Base-by-base conservation (phyloP, 345 rosid species). In the Citrus australasica region DNA sequence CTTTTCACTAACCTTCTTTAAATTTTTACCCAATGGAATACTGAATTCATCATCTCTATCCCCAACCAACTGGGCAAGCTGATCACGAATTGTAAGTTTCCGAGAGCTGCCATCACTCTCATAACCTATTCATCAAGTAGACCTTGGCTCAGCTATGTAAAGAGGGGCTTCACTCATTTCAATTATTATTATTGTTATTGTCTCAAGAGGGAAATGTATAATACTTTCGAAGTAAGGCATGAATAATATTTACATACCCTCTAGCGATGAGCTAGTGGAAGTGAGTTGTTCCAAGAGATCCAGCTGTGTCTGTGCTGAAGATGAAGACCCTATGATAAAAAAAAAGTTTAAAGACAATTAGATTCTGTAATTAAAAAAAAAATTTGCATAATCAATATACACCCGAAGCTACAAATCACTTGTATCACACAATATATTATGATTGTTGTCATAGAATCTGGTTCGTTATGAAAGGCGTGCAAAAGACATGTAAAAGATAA, bases 221-320 rank as follows among this genome's bases (percentile, higher is more conserved):
- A 73, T 48, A 37, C 24, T 33, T 37, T 22, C 46, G 59, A 65
- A 69, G 28, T 9, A 53, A 13, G 37, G 9, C 4, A 37, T 24
- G 62, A 35, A 33, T 24, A 63, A 67, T 40, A 37, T 55, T 35
- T 53, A 53, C 84, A 75, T 85, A 94, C 98, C 97, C 27, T 90
- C 90, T 30, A 27, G 74, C 0, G 90, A 69, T 53, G 94, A 69
- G 80, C 84, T 38, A 48, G 86, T 79, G 14, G 90, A 82, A 61
- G 89, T 87, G 62, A 95, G 94, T 77, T 92, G 98, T 3, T 93
- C 93, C 79, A 92, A 79, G 74, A 95, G 91, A 84, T 88, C 97
- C 66, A 95, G 77, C 74, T 84, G 99, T 0, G 93, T 83, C 9
- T 96, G 91, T 61, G 93, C 78, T 56, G 99, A 90, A 81, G 97